phyloP scores from a whole-genome alignment of 1,284 basidiomycete genomes.

The Takashimella tepidaria region DNA sequence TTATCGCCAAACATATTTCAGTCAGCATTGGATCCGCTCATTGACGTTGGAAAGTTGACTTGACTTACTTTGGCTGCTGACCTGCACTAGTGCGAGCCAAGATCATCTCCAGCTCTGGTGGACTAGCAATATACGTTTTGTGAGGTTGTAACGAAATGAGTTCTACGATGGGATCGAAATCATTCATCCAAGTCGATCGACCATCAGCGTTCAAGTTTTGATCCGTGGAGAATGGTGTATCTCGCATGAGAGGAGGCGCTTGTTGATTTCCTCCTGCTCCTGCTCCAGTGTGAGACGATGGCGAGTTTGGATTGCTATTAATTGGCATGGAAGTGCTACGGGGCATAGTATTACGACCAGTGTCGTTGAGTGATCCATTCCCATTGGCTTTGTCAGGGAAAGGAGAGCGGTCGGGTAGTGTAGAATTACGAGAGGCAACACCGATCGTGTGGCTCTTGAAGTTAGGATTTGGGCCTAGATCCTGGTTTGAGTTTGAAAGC shows the following conservation, averaged over 20 bases:
- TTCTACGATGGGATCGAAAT: slow-evolving; percentile 42
- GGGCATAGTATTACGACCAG: background rate
- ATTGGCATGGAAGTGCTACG: background rate
- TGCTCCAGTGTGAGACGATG: slow-evolving; percentile 1
- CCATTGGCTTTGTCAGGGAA: background rate
- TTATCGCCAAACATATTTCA: slow-evolving; percentile 65
- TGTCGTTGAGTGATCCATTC: background rate
- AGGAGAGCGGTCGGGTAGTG: background rate
- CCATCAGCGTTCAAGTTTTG: background rate
- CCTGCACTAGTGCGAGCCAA: slow-evolving; percentile 46
- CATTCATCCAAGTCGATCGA: slow-evolving; percentile 18
- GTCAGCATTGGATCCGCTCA: background rate
- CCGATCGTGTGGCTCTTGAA: background rate
- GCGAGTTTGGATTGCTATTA: background rate
- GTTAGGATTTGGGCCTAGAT: slow-evolving; percentile 1
- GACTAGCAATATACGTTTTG: slow-evolving; percentile 48
- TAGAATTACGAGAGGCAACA: background rate
- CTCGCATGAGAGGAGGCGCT: slow-evolving; percentile 1
- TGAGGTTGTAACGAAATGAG: slow-evolving; percentile 44
- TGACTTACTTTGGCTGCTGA: slow-evolving; percentile 43
- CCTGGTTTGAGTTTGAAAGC: too few species aligned
- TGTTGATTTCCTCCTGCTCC: slow-evolving; percentile 13
- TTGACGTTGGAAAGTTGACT: too few species aligned
- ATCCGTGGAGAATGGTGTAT: slow-evolving; percentile 3
- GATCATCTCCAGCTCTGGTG: slow-evolving; percentile 49